Evolutionary conservation across 2,329 filamentous ascomycete genomes (phyloP), one percentile per base, ranked within the genome.

Genomic region (Stemphylium lycopersici): DNA sequence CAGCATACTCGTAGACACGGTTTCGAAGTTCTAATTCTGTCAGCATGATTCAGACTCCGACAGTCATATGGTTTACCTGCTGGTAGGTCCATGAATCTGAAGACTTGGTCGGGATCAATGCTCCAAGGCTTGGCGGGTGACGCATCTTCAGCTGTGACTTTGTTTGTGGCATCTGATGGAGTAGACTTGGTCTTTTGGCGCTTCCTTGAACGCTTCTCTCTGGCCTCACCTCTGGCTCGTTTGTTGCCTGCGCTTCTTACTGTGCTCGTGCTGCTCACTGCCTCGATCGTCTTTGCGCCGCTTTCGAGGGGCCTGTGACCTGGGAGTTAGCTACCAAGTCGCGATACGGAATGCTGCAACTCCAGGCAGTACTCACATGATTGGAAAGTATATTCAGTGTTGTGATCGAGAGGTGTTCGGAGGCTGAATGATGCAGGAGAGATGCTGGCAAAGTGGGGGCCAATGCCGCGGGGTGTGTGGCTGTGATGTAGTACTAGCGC

Each of bases 41-140:
- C 34, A 62, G 59, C n/a, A 26, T 8, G 3, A 2, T 38, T 12
- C 10, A 1, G 2, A 15, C 6, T 15, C 15, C 16, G 11, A 7
- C 6, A 11, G 20, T 3, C 3, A 15, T 20, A 7, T 22, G 22
- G 56, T 59, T 39, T 10, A 63, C 66, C 69, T 42, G 53, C 59
- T 33, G 69, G 65, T 12, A 72, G 52, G 12, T 67, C 54, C 8
- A 70, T 39, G 34, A 72, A 69, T 2, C 56, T 51, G 6, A 64
- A 66, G n/a, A 42, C 20, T 15, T 52, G 31, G 13, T 46, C n/a
- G 3, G 32, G 18, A 26, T 46, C 18, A 15, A 31, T 7, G 2
- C 18, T 22, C 29, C 18, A 20, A 7, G 11, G n/a, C 26, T 29
- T 12, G 6, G 26, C 26, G 8, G 39, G 26, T 13, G 31, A n/a